Conservation (phyloP, 108 stramenopile species). For the Cyclotella baltica region DNA sequence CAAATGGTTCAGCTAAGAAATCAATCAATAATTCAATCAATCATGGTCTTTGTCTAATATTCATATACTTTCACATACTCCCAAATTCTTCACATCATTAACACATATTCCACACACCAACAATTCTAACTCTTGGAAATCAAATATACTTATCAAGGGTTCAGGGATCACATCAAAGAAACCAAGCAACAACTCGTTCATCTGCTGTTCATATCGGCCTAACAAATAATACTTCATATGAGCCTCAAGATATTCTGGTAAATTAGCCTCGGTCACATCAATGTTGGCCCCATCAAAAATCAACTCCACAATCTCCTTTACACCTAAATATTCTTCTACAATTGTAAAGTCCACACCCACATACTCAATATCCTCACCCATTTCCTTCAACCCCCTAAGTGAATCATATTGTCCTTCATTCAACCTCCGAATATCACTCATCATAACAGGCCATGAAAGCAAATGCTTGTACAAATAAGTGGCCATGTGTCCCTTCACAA, state of each 20-base stretch:
- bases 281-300: constrained; percentile 84
- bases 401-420: constrained; percentile 80
- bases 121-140: constrained; percentile 96
- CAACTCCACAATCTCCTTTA: constrained; percentile 81
- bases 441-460: constrained; percentile 87
- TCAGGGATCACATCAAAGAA: constrained; percentile 98
- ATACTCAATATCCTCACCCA: constrained; percentile 51
- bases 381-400: constrained; percentile 59
- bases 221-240: constrained; percentile 88
- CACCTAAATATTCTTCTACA: constrained; percentile 78
- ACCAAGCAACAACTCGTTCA: constrained; percentile 90
- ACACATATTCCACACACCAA: constrained; percentile 95
- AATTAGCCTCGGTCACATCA: constrained; percentile 94
- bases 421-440: constrained; percentile 73
- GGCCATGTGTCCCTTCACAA: constrained; percentile 97
- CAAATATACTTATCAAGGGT: constrained; percentile 93
- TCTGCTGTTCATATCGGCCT: constrained; percentile 83
- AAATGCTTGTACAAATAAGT: constrained; percentile 98
- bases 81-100: constrained; percentile 96
- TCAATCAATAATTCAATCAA: constrained; percentile 95
- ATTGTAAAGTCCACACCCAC: constrained; percentile 89
- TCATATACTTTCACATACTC: constrained; percentile 87
- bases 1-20: too few relatives aligned
- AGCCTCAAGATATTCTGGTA: constrained; percentile 93
- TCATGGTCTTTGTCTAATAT: constrained; percentile 91